Conservation (phyloP, 1,284 basidiomycete species). For the Pseudomicrostroma phylloplanum region DNA sequence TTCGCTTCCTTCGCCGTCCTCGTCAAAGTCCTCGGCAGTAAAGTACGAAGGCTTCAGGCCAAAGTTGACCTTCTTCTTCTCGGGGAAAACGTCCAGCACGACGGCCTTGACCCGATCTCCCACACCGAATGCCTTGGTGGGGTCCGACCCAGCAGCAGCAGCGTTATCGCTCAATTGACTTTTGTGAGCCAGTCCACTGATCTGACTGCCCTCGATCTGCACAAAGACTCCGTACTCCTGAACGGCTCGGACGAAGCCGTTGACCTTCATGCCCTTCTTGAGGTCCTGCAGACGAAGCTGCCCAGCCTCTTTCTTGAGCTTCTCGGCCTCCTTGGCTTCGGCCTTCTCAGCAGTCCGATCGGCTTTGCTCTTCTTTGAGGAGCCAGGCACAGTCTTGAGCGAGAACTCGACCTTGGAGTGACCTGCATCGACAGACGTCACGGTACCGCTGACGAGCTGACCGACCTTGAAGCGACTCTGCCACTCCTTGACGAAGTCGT, state of each 20-base stretch:
- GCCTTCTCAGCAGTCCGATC: slow-evolving; percentile 5
- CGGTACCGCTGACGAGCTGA: slow-evolving; percentile 78
- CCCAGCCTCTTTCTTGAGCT: slow-evolving; percentile 12
- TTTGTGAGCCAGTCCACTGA: slow-evolving; percentile 89
- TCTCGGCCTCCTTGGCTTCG: slow-evolving; percentile 15
- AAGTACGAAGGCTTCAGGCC: slow-evolving; percentile 88
- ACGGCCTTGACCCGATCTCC: slow-evolving; percentile 79
- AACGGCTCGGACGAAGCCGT: slow-evolving; percentile 54
- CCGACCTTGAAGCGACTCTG: slow-evolving; percentile 70
- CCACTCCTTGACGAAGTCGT: slow-evolving; percentile 87
- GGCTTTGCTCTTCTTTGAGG: slow-evolving; percentile 56
- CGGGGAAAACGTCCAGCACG: slow-evolving; percentile 65
- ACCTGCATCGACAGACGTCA: slow-evolving; percentile 62
- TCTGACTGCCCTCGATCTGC: slow-evolving; percentile 70
- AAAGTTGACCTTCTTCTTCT: slow-evolving; percentile 69
- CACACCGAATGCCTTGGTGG: slow-evolving; percentile 73
- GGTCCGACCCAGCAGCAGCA: slow-evolving; percentile 56
- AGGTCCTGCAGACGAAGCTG: slow-evolving; percentile 24
- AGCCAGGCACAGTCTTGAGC: slow-evolving; percentile 57
- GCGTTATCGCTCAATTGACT: slow-evolving; percentile 26
- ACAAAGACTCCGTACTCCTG: slow-evolving; percentile 90
- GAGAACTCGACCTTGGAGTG: slow-evolving; percentile 80
- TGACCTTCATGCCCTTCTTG: slow-evolving; percentile 50
- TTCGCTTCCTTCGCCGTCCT: slow-evolving; percentile 52
- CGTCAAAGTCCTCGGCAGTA: slow-evolving; percentile 50